These are phyloP conservation scores for Cyberlindnera veronae DNA, from an alignment of 805 yeast species.

Conservation along the genomic window DNA sequence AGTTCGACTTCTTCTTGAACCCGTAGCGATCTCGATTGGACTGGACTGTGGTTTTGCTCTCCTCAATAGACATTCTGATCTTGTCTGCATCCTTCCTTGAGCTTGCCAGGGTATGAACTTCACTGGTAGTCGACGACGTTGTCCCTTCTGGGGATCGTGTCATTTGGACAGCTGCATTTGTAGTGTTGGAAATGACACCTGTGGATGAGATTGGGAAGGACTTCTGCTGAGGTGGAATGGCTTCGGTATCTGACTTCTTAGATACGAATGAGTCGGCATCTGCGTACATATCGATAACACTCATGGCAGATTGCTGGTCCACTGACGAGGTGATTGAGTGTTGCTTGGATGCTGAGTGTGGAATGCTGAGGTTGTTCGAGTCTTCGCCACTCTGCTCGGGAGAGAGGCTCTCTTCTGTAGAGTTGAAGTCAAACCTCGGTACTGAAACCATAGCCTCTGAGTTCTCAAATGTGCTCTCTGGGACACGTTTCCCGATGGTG, in stretches of 20 bases:
- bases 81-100: constrained; percentile 15
- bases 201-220: background rate
- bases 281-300: constrained; percentile 36
- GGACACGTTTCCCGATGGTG: background rate
- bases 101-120: constrained; percentile 9
- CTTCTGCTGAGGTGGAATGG: background rate
- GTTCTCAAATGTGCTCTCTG: background rate
- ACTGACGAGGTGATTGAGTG: constrained; percentile 7
- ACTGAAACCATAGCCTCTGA: background rate
- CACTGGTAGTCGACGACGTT: constrained; percentile 4
- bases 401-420: background rate
- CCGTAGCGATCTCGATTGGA: constrained; percentile 72
- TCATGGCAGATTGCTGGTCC: constrained; percentile 28
- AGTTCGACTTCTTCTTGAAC: constrained; percentile 63
- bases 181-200: background rate
- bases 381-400: background rate
- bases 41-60: constrained; percentile 8
- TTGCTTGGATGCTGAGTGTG: background rate
- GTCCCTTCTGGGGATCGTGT: background rate
- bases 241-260: constrained; percentile 1
- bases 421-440: constrained; percentile 2
- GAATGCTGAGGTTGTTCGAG: constrained; percentile 1
- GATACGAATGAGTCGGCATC: constrained; percentile 22
- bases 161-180: no score
- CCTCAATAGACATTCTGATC: constrained; percentile 15